Base-by-base conservation (phyloP, 306 rosid species). In the Alnus glutinosa region DNA sequence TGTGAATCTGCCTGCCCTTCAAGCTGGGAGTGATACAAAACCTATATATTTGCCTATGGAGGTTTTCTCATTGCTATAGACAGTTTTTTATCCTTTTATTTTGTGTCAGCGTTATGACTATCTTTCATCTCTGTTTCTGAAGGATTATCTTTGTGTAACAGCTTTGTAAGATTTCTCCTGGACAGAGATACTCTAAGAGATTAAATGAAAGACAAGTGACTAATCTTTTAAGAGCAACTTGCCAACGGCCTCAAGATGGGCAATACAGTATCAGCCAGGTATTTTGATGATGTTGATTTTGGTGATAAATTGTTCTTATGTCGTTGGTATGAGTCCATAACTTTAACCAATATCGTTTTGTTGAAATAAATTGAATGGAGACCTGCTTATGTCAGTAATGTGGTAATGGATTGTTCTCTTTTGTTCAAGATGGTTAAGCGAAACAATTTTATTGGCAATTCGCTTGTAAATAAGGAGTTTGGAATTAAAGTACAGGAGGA, bases 1-100 rank as follows among this genome's bases (percentile, higher is more conserved):
- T 74, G 19, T 42, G 47, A 10, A 2, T 52, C 82, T 92, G 80
- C 97, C 98, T 63, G 99, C 99, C 9, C 66, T 95, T 7, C 90
- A 79, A 79, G 71, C 80, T 74, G 92, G 90, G n/a, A 87, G 59
- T 23, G 80, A 87, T 55, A 3, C 78, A 0, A 87, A 55, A 3
- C 89, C 90, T 0, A 10, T 16, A 4, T 87, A 78, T 55, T 76
- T 89, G 30, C 92, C 90, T 0, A 87, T 89, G 89, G 92, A 89
- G 90, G 90, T 89, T 34, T 54, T 11, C 54, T 13, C 18, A 7
- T 58, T 70, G 4, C 39, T 42, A n/a, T 48, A 23, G 9, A 36
- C 4, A n/a, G 28, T 9, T 51, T 52, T 23, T 23, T 6, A n/a
- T 19, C 2, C 49, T 5, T 47, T 19, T 61, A 16, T 61, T 2